phyloP scores from a whole-genome alignment of 1,139 yeast genomes.

The Yamadazyma atlantica region DNA sequence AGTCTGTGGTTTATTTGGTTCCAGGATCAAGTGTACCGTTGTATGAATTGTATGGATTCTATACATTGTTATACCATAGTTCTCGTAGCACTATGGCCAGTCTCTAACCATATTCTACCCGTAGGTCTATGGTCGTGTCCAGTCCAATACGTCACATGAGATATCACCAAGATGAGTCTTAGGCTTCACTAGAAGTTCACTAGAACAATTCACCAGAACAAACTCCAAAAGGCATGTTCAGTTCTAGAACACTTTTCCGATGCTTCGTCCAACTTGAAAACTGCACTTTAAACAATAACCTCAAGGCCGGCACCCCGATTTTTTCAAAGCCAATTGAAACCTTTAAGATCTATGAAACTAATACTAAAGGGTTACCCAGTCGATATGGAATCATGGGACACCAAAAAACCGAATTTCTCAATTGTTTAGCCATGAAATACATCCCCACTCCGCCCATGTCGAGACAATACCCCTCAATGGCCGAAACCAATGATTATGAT shows the following conservation, averaged over 20 bases:
- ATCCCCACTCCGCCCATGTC: slow-evolving; percentile 54
- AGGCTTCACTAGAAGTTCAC: no score
- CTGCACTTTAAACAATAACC: slow-evolving; percentile 11
- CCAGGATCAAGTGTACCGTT: no score
- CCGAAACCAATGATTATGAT: slow-evolving; percentile 26
- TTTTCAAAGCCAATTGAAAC: slow-evolving; percentile 24
- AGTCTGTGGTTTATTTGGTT: no score
- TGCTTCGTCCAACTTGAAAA: slow-evolving; percentile 14
- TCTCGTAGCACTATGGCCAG: no score
- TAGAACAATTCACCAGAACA: not conserved
- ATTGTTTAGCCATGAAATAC: slow-evolving; percentile 36
- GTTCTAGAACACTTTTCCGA: not conserved
- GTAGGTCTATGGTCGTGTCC: no score
- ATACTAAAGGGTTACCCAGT: slow-evolving; percentile 17
- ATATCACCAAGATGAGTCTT: no score
- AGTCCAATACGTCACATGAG: not conserved
- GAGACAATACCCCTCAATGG: slow-evolving; percentile 53
- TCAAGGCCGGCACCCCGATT: slow-evolving; percentile 5
- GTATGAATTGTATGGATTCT: no score
- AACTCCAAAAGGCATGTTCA: not conserved
- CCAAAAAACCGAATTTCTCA: slow-evolving; percentile 32
- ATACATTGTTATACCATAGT: no score
- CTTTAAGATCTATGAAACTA: slow-evolving; percentile 25
- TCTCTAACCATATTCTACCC: no score
- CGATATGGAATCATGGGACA: slow-evolving; percentile 40